Evolutionary conservation across 2,329 filamentous ascomycete species (phyloP), one percentile per base, ranked within the genome.

Genomic region (Phyllosticta ampelicida): DNA sequence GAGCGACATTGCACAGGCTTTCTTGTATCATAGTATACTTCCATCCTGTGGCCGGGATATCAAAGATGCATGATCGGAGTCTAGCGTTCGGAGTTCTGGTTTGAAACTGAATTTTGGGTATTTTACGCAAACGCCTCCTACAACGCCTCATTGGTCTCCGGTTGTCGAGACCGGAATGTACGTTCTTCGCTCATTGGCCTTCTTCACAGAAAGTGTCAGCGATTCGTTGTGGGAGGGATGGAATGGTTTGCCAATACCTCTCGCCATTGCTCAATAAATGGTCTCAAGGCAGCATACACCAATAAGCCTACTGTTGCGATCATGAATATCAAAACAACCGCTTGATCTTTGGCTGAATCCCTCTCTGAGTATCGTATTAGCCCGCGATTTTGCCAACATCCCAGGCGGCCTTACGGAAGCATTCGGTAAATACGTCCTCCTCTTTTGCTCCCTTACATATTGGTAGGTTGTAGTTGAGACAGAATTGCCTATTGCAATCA

Each of bases 401-500:
- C 11, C 5, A n/a, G 16, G 10, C 20, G 29, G 26, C 70, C 75
- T 60, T 67, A 82, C 80, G 84, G 65, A 86, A 86, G 71, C 84
- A 87, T 9, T 80, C 83, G 5, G 84, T 83, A 60, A 82, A 78
- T 3, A 87, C 78, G 65, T 86, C 82, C 53, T 84, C 82, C 64
- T 84, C 82, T 64, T 79, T 81, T 19, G 78, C 81, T 29, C 75
- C 78, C 62, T 83, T 80, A 66, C 84, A 86, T 55, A 83, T 80
- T 1, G 81, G 80, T 53, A 84, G 73, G 11, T 59, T 55, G 63
- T 86, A 85, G 58, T 78, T 76, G 48, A 86, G 70, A 65, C 84
- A 87, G 71, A 86, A 86, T 63, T 82, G 80, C 61, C 84, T 81
- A 64, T 83, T 87, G 70, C 84, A 87, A 67, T 86, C 84, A 58